phyloP scores from a whole-genome alignment of 2,329 filamentous ascomycete genomes.

The Biscogniauxia mediterranea region DNA sequence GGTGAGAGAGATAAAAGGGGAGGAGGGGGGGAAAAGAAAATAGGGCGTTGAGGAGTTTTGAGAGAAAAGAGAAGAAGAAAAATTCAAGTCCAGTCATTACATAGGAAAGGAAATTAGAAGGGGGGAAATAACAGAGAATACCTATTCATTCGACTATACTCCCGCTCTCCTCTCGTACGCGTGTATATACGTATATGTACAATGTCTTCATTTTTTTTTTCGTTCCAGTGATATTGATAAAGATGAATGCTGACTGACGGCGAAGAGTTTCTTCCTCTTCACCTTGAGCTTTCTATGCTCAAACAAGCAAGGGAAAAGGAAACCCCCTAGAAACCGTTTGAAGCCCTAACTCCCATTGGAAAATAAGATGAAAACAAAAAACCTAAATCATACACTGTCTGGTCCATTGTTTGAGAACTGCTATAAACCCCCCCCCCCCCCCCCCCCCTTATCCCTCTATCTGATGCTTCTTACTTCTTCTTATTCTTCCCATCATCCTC shows the following conservation, averaged over 20 bases:
- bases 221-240: not conserved
- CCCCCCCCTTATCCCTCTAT: too few relatives aligned
- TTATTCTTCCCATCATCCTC: not conserved
- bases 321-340: slow-evolving; percentile 19
- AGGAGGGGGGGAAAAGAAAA: too few relatives aligned
- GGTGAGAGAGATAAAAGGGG: not conserved
- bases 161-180: too few relatives aligned
- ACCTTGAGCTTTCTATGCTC: not conserved
- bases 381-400: not conserved
- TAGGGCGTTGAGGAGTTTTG: too few relatives aligned
- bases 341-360: slow-evolving; percentile 12
- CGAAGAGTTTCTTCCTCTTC: not conserved
- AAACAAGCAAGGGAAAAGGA: not conserved
- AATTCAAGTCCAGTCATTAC: too few relatives aligned
- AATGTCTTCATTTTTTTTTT: not conserved
- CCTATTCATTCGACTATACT: not conserved
- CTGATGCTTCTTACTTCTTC: not conserved
- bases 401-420: slow-evolving; percentile 6
- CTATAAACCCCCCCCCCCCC: slow-evolving; percentile 2
- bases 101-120: too few relatives aligned
- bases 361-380: not conserved
- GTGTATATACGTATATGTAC: not conserved
- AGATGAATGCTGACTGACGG: not conserved
- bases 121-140: not conserved
- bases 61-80: too few relatives aligned